Base-by-base conservation (phyloP, 345 rosid genomes). In the Gossypium thurberi region DNA sequence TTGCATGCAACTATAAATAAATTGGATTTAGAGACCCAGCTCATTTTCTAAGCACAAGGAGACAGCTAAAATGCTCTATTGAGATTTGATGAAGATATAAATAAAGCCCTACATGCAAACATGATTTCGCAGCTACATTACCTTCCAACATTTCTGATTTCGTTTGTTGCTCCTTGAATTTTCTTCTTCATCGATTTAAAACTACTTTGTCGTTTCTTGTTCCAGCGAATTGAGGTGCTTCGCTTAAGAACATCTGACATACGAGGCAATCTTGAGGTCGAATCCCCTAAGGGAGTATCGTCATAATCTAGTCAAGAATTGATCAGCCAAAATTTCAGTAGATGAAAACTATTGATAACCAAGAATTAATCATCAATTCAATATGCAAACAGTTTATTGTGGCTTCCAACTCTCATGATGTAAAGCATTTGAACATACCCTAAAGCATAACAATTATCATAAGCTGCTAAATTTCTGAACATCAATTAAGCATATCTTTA, bases 81-180 rank as follows among this genome's bases (percentile, higher is more conserved):
- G 26, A 69, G 47, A 52, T 69, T 25, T 9, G 0, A 33, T 1
- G 17, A 37, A 55, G n/a, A 8, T 20, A 1, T 47, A 12, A 9
- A n/a, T 18, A n/a, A 70, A 15, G 71, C 42, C 56, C 2, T 18
- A 1, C 18, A 40, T 33, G 25, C 8, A 50, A 33, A 62, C 61
- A 57, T 60, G 47, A 73, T 9, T 63, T 58, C 37, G 72, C 21
- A 57, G 37, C 48, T 52, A 43, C 52, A 50, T 87, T 77, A 90
- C 88, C 94, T 87, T 60, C 81, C 83, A 55, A 79, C 78, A 73
- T 84, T 87, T 81, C 95, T 86, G 60, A 92, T 84, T 51, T 87
- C 97, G 25, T 91, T 82, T 37, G 92, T 90, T 67, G 95, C 97
- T 68, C 83, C 96, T 77, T 94, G 97, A 75, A 94, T 78, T 83